These are phyloP conservation scores for Dalechampia spathulata DNA, from an alignment of 441 rosid species.

Conservation along the genomic window DNA sequence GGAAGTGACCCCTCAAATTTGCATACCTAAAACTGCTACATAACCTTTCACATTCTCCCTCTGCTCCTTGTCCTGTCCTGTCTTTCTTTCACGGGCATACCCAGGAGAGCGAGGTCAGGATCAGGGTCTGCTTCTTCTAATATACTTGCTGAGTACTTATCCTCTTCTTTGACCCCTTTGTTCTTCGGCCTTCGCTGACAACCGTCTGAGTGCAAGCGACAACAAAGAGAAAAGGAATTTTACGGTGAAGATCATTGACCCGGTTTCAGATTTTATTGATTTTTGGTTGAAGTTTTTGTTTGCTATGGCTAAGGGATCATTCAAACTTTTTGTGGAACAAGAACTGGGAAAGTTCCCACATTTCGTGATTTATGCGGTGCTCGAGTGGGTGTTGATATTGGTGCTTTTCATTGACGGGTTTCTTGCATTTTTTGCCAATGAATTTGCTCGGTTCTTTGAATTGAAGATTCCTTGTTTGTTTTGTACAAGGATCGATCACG, in stretches of 20 bases:
- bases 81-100: background rate
- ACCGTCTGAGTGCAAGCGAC: too few species aligned
- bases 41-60: conserved; percentile 16
- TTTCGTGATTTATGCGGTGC: conserved; percentile 59
- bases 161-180: conserved; percentile 29
- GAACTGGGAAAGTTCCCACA: conserved; percentile 60
- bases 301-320: conserved; percentile 48
- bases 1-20: too few species aligned
- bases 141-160: too few species aligned
- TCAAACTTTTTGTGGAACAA: conserved; percentile 59
- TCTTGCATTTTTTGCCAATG: conserved; percentile 57
- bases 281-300: background rate
- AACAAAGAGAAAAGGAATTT: conserved; percentile 5
- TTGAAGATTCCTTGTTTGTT: conserved; percentile 78
- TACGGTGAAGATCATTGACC: conserved; percentile 4
- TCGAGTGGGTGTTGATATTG: conserved; percentile 77
- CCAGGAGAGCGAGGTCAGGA: conserved; percentile 34
- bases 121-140: conserved; percentile 21
- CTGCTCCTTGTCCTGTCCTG: conserved; percentile 12
- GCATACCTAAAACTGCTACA: too few species aligned
- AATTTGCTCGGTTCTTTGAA: conserved; percentile 65
- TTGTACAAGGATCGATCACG: conserved; percentile 85
- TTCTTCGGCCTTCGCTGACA: conserved; percentile 33
- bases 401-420: conserved; percentile 74
- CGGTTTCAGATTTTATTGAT: conserved; percentile 1